Evolutionary conservation across 768 basidiomycete genomes (phyloP), one percentile per base, ranked within the genome.

Genomic region (Clavaria fumosa): DNA sequence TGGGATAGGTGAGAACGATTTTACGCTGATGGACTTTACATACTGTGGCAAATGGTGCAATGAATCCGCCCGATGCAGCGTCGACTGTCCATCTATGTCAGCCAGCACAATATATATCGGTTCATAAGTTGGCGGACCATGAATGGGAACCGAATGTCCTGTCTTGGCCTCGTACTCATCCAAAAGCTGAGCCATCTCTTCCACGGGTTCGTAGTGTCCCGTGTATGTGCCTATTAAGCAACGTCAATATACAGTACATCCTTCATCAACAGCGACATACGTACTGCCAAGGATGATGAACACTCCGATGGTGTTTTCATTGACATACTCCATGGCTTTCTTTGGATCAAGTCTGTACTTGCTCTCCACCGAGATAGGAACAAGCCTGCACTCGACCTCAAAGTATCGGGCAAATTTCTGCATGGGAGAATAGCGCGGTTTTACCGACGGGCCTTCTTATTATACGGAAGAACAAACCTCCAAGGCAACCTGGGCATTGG

Each of bases 171-270:
- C 67, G 49, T 71, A 74, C 45, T 71, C 66, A 47, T 78, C 75
- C 31, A 78, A 61, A 7, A 83, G 64, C 28, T 77, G 74, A 1
- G 79, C 63, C 75, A 95, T 83, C 52, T 78, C 82, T 52, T 82
- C 70, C 22, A 95, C 89, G 9, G 79, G 75, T 48, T 93, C 90
- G 48, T 68, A 70, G 44, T 70, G 69, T 1, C 79, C 79, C 11
- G 79, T 80, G 51, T 79, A 81, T 2, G 64, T 67, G 37, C 63
- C 61, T 58, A 42, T 43, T 22, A 39, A 42, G 37, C 18, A 26
- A 5, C 28, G 66, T 73, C 46, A 62, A 63, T n/a, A 66, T 70
- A 4, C 45, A 64, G 67, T 18, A 65, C 69, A 23, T 56, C 53
- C 45, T 28, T 47, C 39, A 19, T 15, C 35, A 17, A 27, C 4